phyloP scores from a whole-genome alignment of 2,329 filamentous ascomycete genomes.

The Claviceps digitariae region DNA sequence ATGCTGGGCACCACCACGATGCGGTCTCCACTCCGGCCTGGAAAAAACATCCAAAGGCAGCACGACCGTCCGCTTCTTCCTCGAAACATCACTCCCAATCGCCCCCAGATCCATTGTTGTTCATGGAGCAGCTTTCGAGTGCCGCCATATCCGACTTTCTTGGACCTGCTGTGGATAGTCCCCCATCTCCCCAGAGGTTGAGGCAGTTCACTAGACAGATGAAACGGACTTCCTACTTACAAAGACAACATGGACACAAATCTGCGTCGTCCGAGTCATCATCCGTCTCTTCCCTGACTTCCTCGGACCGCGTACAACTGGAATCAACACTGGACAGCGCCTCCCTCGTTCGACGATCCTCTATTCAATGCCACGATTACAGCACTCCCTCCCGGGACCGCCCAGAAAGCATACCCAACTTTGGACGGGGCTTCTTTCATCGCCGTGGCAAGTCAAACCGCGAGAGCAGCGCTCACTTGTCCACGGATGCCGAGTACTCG shows the following conservation, averaged over 20 bases:
- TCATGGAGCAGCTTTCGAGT: slow-evolving; percentile 10
- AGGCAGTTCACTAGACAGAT: slow-evolving; percentile 46
- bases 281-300: slow-evolving; percentile 32
- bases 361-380: slow-evolving; percentile 39
- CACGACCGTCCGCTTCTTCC: slow-evolving; percentile 4
- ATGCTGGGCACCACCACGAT: slow-evolving; percentile 14
- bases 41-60: slow-evolving; percentile 5
- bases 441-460: slow-evolving; percentile 36
- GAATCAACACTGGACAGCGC: slow-evolving; percentile 34
- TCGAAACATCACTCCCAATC: slow-evolving; percentile 6
- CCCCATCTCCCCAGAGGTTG: slow-evolving; percentile 46
- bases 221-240: slow-evolving; percentile 35
- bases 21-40: slow-evolving; percentile 6
- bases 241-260: slow-evolving; percentile 17
- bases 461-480: slow-evolving; percentile 34
- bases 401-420: slow-evolving; percentile 44
- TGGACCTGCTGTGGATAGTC: slow-evolving; percentile 45
- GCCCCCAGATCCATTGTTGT: slow-evolving; percentile 5
- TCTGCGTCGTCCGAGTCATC: slow-evolving; percentile 42
- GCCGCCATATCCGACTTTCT: slow-evolving; percentile 29
- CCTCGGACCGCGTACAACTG: slow-evolving; percentile 32
- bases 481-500: slow-evolving; percentile 36
- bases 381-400: slow-evolving; percentile 39
- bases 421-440: slow-evolving; percentile 46
- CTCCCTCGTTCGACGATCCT: slow-evolving; percentile 41